A percentile compares a stretch with the other conserved stretches of the same genome.
These are phyloP conservation scores for Cryptococcus sp. DNA, from an alignment of 1,284 basidiomycete species.

Conservation along the genomic window DNA sequence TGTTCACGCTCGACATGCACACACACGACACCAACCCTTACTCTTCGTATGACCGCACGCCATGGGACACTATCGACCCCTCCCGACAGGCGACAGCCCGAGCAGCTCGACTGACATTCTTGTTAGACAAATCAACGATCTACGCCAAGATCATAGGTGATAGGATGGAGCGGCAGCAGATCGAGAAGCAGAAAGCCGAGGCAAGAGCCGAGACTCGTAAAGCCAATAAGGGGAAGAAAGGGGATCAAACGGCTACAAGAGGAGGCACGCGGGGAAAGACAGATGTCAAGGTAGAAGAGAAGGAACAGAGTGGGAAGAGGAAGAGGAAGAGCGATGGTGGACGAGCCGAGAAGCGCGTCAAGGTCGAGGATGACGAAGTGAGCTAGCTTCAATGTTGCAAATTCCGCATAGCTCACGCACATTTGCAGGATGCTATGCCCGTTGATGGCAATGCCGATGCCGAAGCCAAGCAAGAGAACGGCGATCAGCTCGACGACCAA, in stretches of 20 bases:
- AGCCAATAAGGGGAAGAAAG: slow-evolving; percentile 50
- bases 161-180: slow-evolving; percentile 53
- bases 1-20: neutral
- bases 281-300: slow-evolving; percentile 18
- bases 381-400: no score
- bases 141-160: slow-evolving; percentile 54
- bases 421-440: neutral
- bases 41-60: no score
- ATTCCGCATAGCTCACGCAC: neutral
- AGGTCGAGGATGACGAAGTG: slow-evolving; percentile 22
- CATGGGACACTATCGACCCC: neutral
- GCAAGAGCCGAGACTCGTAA: slow-evolving; percentile 41
- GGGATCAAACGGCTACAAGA: slow-evolving; percentile 7
- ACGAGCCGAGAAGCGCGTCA: slow-evolving; percentile 22
- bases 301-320: slow-evolving; percentile 27
- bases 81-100: slow-evolving; percentile 37
- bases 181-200: slow-evolving; percentile 47
- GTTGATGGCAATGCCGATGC: slow-evolving; percentile 1
- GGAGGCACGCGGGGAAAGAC: slow-evolving; percentile 23
- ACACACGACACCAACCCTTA: neutral
- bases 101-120: slow-evolving; percentile 37
- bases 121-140: slow-evolving; percentile 52
- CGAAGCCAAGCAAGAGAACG: slow-evolving; percentile 2
- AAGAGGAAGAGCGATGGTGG: slow-evolving; percentile 25
- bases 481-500: neutral